Conservation (phyloP, 73 alveolate genomes). For the Paramecium biaurelia region DNA sequence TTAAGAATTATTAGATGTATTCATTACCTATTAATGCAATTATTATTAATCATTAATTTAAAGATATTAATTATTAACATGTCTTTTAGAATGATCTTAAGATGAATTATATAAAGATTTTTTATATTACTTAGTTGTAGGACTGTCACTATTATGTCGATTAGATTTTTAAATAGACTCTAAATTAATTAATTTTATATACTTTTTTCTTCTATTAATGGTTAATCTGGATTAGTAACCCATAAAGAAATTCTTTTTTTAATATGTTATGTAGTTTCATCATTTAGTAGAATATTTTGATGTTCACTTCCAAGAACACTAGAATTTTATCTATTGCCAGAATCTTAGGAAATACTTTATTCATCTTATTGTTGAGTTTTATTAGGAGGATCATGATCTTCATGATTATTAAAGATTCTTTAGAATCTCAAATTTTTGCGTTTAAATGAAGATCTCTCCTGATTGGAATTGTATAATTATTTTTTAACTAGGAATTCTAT, state of each 20-base stretch:
- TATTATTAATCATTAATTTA: neutral
- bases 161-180: neutral
- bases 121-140: neutral
- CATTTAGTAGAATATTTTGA: neutral
- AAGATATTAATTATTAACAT: neutral
- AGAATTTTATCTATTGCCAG: neutral
- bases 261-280: neutral
- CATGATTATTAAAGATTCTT: neutral
- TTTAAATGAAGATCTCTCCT: neutral
- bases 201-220: neutral
- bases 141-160: neutral
- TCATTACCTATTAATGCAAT: neutral
- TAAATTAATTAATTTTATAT: neutral
- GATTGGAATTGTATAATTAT: neutral
- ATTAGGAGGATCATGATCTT: neutral
- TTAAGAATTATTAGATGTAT: neutral
- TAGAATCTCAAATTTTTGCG: neutral
- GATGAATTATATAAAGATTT: neutral
- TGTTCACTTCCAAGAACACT: neutral
- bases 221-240: neutral
- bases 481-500: neutral
- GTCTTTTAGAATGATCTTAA: neutral
- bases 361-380: neutral
- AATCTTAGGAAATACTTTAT: neutral
- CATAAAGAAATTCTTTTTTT: neutral